Evolutionary conservation across 495 filamentous ascomycete species (phyloP), one percentile per base, ranked within the genome.

Genomic region (Chaetomium tenue): DNA sequence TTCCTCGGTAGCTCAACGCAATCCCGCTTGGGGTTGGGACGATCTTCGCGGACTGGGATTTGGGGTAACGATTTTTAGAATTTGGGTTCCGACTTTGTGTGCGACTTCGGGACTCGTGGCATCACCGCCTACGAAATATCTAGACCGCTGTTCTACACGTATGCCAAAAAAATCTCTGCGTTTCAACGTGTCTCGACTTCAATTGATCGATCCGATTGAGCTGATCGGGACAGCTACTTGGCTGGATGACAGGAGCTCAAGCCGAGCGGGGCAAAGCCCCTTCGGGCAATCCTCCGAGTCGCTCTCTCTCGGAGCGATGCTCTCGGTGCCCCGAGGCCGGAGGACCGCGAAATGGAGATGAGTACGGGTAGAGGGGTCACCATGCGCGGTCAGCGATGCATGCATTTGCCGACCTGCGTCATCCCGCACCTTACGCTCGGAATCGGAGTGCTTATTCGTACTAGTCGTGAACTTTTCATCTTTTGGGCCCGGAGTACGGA

Each of bases 1-100:
- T 60, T 47, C 66, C 61, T 64, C 66, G 66, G 66, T 58, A 67
- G 42, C 66, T 61, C 66, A 68, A 68, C 66, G 58, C 58, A 64
- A 68, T 51, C 58, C 53, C 20, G 22, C 46, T 58, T 55, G 61
- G 66, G 66, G 53, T 58, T 26, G 2, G 40, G 25, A 9, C 22
- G 37, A 57, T 52, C 59, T 50, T 20, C 16, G 20, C 66, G 66
- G 66, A 59, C 61, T 44, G 33, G 58, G 40, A 22, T 58, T 63
- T 60, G 52, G 66, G 55, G 50, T 16, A 44, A 40, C 33, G 33
- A 42, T 57, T 46, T 33, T 46, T 39, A 23, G 44, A 40, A 15
- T 44, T 40, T 23, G 55, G 37, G 7, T 8, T 46, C 39, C 39
- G 55, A 55, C 28, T 37, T 37, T 37, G 26, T n/a, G 16, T 50